Conservation (phyloP, 441 rosid species). For the Viola pubescens region DNA sequence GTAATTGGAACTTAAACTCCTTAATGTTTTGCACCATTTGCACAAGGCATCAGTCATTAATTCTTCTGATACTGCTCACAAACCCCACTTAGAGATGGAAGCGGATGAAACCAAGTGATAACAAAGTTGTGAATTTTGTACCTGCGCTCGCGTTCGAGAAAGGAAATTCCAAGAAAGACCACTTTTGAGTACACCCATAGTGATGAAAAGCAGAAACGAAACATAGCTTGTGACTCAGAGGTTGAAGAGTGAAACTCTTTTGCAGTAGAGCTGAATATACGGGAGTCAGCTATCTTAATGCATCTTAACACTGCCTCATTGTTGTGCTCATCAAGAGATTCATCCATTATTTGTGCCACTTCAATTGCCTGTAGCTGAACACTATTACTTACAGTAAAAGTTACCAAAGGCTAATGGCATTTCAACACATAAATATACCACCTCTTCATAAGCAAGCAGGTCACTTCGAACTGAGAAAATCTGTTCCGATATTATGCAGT, state of each 20-base stretch:
- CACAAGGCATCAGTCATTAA: too few species aligned
- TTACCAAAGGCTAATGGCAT: conserved; percentile 6
- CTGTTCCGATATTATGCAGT: conserved; percentile 51
- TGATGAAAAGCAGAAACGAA: conserved; percentile 51
- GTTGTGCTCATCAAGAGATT: conserved; percentile 62
- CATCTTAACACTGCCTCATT: conserved; percentile 44
- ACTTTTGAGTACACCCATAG: conserved; percentile 87
- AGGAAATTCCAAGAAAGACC: conserved; percentile 68
- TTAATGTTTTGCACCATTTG: too few species aligned
- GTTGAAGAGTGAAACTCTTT: conserved; percentile 24
- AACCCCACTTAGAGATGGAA: neutral
- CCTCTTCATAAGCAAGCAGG: conserved; percentile 92
- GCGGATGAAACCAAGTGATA: neutral
- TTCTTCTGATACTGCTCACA: too few species aligned
- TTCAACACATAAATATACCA: conserved; percentile 24
- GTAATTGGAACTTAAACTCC: too few species aligned
- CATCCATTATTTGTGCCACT: conserved; percentile 85
- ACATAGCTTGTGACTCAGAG: conserved; percentile 24
- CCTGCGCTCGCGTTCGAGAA: conserved; percentile 78
- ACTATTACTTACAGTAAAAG: conserved; percentile 16
- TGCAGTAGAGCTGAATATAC: conserved; percentile 26
- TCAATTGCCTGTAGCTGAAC: conserved; percentile 66
- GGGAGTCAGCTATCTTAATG: conserved; percentile 57
- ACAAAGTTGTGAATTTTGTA: conserved; percentile 27
- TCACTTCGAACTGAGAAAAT: conserved; percentile 42